A percentile compares a stretch with the other conserved stretches of the same genome.
Conservation (phyloP, 208 protist genomes). For the Ichthyophonus hoferi region DNA sequence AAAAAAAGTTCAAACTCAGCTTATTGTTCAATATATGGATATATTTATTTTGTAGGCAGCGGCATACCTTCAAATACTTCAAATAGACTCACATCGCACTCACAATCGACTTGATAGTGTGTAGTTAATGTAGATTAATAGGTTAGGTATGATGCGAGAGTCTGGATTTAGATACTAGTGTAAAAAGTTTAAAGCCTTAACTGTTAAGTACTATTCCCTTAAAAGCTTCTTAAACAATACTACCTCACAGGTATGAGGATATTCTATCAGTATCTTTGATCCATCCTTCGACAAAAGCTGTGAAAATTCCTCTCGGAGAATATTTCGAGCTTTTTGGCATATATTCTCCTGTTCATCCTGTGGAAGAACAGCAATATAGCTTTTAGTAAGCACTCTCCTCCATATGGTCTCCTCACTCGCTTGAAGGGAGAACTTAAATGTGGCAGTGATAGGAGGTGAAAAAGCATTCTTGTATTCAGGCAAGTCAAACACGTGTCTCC, state of each 20-base stretch:
- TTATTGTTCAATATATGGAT: too few species aligned
- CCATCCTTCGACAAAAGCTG: not conserved
- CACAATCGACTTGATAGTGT: too few species aligned
- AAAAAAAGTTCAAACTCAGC: too few species aligned
- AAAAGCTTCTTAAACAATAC: not conserved
- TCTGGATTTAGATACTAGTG: too few species aligned
- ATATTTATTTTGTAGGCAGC: too few species aligned
- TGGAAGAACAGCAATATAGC: not conserved
- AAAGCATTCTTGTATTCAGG: not conserved
- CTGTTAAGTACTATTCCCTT: too few species aligned
- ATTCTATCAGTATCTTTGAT: not conserved
- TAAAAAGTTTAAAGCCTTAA: too few species aligned
- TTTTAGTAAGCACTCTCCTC: not conserved
- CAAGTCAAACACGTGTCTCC: not conserved
- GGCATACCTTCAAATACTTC: too few species aligned
- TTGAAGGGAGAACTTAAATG: not conserved
- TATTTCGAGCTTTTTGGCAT: not conserved
- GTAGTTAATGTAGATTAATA: too few species aligned
- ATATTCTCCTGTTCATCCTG: not conserved
- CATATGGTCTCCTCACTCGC: not conserved
- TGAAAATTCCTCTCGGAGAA: too few species aligned
- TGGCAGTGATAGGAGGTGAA: not conserved
- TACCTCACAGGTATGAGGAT: not conserved
- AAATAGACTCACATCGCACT: too few species aligned
- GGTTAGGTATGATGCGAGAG: too few species aligned